Conservation (phyloP, 441 rosid species). For the Pelargonium australe region DNA sequence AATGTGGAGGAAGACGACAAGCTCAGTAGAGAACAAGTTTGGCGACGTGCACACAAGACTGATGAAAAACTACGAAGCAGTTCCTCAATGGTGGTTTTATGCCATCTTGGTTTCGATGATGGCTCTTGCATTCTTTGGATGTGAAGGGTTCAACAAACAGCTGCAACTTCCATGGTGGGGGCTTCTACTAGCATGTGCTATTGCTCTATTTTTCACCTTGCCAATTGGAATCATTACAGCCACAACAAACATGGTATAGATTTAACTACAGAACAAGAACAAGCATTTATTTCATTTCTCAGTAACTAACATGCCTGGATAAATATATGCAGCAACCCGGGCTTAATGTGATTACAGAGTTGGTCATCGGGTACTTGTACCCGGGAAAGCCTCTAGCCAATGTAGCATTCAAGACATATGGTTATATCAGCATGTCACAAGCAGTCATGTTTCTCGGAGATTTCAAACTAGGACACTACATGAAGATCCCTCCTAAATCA, state of each 20-base stretch:
- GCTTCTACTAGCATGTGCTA: conserved; percentile 12
- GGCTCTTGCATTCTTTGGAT: conserved; percentile 12
- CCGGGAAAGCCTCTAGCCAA: conserved; percentile 22
- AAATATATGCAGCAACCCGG: conserved; percentile 15
- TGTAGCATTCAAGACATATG: conserved; percentile 19
- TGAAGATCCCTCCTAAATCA: conserved; percentile 23
- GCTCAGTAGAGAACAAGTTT: background rate
- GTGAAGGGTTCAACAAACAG: conserved; percentile 15
- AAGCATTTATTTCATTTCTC: background rate
- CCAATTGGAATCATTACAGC: conserved; percentile 19
- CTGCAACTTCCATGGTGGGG: conserved; percentile 25
- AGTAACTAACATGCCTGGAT: background rate
- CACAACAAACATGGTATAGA: conserved; percentile 18
- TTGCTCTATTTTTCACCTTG: conserved; percentile 16
- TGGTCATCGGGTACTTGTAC: conserved; percentile 22
- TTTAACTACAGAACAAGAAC: background rate
- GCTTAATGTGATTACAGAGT: conserved; percentile 20
- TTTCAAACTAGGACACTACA: conserved; percentile 22
- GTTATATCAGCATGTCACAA: conserved; percentile 22
- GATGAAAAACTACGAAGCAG: conserved; percentile 18
- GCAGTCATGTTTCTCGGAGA: conserved; percentile 15
- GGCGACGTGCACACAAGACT: conserved; percentile 20
- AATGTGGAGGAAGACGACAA: conserved; percentile 13
- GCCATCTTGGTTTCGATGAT: conserved; percentile 4
- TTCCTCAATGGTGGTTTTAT: conserved; percentile 24